phyloP scores from a whole-genome alignment of 208 protist species.

The Acanthamoeba healyi region DNA sequence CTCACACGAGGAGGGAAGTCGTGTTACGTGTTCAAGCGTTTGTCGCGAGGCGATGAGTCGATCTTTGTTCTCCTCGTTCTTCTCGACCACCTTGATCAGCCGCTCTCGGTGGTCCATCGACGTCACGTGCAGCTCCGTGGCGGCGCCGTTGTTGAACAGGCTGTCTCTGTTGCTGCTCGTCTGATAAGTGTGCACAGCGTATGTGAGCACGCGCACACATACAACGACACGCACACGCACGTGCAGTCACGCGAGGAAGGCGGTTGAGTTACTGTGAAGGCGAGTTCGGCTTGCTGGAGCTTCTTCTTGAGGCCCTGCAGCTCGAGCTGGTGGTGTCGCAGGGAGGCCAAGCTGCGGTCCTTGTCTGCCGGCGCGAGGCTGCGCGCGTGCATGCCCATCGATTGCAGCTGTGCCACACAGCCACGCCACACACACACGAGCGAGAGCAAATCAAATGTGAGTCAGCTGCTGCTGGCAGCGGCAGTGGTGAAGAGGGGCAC shows the following conservation, averaged over 20 bases:
- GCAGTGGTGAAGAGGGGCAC: neutral
- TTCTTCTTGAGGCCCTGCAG: slow-evolving; percentile 41
- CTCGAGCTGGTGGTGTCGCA: slow-evolving; percentile 28
- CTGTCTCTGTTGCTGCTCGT: neutral
- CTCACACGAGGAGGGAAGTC: neutral
- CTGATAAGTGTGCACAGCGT: no score
- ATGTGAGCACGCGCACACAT: neutral
- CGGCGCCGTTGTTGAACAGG: neutral
- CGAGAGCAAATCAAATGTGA: neutral
- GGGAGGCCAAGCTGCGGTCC: neutral
- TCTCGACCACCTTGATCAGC: neutral
- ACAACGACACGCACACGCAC: neutral
- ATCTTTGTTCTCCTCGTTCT: slow-evolving; percentile 47
- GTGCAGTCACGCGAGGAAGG: neutral
- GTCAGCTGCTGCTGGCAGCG: neutral
- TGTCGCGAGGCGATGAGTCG: slow-evolving; percentile 42
- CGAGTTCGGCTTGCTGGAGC: slow-evolving; percentile 7
- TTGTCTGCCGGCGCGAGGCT: neutral
- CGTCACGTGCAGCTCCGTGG: slow-evolving; percentile 45
- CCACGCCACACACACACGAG: neutral
- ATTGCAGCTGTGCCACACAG: slow-evolving; percentile 12
- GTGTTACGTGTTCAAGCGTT: neutral
- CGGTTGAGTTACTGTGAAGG: slow-evolving; percentile 21
- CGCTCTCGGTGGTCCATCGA: slow-evolving; percentile 51
- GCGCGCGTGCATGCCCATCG: slow-evolving; percentile 60